Conservation (phyloP, 2,329 filamentous ascomycete genomes). For the Aspergillus pseudoglaucus region DNA sequence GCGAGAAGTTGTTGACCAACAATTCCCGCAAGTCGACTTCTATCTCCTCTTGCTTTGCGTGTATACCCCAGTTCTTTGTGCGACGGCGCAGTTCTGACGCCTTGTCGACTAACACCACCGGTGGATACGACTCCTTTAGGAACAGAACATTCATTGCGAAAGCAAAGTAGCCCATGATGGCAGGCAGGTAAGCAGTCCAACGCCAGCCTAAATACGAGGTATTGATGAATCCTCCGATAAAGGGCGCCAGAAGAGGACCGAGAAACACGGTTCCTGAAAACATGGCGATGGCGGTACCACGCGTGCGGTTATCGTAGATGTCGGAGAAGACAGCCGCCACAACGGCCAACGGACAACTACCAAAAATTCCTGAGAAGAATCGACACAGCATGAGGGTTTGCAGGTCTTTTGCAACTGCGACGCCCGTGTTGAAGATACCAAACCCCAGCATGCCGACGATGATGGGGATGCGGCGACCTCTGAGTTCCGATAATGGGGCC, state of each 20-base stretch:
- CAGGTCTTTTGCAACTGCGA: constrained; percentile 35
- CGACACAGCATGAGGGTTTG: constrained; percentile 36
- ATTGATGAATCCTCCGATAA: constrained; percentile 45
- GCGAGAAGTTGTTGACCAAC: constrained; percentile 40
- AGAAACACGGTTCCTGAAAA: constrained; percentile 44
- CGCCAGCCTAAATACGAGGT: constrained; percentile 43
- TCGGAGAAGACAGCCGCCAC: constrained; percentile 37
- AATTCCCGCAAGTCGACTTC: constrained; percentile 42
- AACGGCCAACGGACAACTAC: constrained; percentile 36
- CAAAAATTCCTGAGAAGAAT: constrained; percentile 43
- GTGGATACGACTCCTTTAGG: constrained; percentile 49
- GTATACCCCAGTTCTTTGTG: constrained; percentile 53
- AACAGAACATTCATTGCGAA: constrained; percentile 49
- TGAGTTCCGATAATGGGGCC: constrained; percentile 56
- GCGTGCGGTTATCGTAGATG: constrained; percentile 41
- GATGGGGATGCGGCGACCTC: constrained; percentile 49
- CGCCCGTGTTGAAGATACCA: constrained; percentile 40
- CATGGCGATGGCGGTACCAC: constrained; percentile 37
- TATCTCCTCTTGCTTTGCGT: constrained; percentile 46
- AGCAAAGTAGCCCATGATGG: constrained; percentile 64
- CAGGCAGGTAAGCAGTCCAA: constrained; percentile 45
- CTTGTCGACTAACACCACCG: constrained; percentile 48
- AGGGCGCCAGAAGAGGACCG: constrained; percentile 42
- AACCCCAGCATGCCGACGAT: constrained; percentile 35
- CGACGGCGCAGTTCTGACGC: constrained; percentile 44